Conservation (phyloP, 768 basidiomycete species). For the Tricholoma bakamatsutake region DNA sequence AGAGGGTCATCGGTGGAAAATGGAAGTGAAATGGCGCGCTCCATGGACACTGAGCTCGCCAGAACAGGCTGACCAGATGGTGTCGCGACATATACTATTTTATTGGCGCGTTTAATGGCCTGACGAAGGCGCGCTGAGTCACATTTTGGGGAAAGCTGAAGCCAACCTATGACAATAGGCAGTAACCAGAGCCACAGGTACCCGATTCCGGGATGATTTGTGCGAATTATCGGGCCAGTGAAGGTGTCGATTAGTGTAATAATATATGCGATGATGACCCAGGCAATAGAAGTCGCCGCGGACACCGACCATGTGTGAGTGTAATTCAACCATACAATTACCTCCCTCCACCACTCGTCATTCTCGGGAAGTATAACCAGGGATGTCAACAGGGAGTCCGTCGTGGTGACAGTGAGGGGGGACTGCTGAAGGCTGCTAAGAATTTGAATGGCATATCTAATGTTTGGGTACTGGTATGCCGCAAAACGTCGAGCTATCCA, state of each 20-base stretch:
- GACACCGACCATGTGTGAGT: conserved; percentile 33
- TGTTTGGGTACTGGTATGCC: conserved; percentile 24
- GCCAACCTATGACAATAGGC: conserved; percentile 38
- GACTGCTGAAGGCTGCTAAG: conserved; percentile 38
- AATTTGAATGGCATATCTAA: conserved; percentile 23
- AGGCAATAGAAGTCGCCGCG: conserved; percentile 33
- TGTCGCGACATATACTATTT: conserved; percentile 22
- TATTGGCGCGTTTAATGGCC: conserved; percentile 27
- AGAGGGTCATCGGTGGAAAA: conserved; percentile 6
- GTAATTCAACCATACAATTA: conserved; percentile 27
- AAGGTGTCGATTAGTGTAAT: conserved; percentile 33
- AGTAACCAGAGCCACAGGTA: conserved; percentile 41
- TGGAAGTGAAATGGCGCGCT: conserved; percentile 16
- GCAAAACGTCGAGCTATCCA: conserved; percentile 33
- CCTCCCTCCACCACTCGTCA: conserved; percentile 34
- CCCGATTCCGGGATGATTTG: conserved; percentile 34
- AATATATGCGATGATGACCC: conserved; percentile 39
- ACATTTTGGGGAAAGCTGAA: conserved; percentile 38
- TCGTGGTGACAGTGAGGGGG: conserved; percentile 26
- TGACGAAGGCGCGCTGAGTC: conserved; percentile 24
- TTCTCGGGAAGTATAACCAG: conserved; percentile 37
- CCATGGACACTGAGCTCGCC: conserved; percentile 2
- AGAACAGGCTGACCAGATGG: background rate
- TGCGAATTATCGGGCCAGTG: conserved; percentile 19
- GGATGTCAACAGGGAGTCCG: conserved; percentile 28